Base-by-base conservation (phyloP, 176 grass and related monocot genomes). In the Triticum monococcum region DNA sequence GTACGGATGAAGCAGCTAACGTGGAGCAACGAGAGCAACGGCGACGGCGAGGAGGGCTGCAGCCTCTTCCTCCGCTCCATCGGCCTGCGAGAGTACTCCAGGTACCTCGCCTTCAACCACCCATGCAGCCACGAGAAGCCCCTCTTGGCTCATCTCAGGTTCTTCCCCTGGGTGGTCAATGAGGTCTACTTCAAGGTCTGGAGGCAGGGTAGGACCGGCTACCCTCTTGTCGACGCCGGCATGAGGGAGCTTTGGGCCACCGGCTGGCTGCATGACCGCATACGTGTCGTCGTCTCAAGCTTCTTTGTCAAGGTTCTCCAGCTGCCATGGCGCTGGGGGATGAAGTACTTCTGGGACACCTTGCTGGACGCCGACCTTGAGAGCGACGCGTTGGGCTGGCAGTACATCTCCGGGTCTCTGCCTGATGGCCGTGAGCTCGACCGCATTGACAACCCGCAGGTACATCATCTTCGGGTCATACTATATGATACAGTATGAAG, bases 331-430 rank as follows among this genome's bases (percentile, higher is more conserved):
- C 91, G 93, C 67, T 99, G 97, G 97, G 97, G 97, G 79, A 99
- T 99, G 97, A 99, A 99, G 89, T 99, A 99, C 80, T 99, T 99
- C 80, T 99, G 97, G 97, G 94, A 99, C 73, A 99, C 97, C 32
- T 75, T 99, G 67, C 91, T 99, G 68, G 97, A 99, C 71, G 97
- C 97, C 68, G 97, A 99, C 87, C 97, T 99, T 20, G 97, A 99
- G 88, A 99, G 97, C 36, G 97, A 99, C 61, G 92, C 97, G 17
- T 81, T 99, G 68, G 97, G 97, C 46, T 99, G 97, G 97, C 97
- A 99, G 61, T 99, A 96, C 74, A 99, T 99, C 68, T 99, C 97
- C 13, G 97, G 97, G 26, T 85, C 92, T 30, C 90, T 99, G 52
- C 97, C 97, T 56, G 97, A 99, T 89, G 90, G 97, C 30, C 93